These are phyloP conservation scores for Aspergillus hancockii DNA, from an alignment of 495 filamentous ascomycete species.

Conservation along the genomic window DNA sequence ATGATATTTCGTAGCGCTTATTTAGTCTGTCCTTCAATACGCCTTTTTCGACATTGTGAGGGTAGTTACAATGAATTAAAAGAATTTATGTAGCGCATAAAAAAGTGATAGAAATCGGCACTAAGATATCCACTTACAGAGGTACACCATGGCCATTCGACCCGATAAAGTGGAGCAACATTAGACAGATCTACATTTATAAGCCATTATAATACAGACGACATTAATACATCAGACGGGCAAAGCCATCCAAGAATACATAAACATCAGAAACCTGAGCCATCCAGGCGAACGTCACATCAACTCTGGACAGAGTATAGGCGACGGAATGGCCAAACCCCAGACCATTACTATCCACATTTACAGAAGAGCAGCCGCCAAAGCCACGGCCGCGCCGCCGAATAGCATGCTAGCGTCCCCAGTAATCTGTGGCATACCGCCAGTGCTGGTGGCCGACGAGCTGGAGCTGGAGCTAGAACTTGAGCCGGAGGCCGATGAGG, in stretches of 20 bases:
- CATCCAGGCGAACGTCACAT: no score
- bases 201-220: background rate
- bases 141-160: no score
- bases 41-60: no score
- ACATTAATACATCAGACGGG: background rate
- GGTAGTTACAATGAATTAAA: no score
- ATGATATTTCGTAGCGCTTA: no score
- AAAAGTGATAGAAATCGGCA: no score
- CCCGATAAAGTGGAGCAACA: background rate
- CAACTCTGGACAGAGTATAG: no score
- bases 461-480: conserved; percentile 5
- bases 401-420: conserved; percentile 15
- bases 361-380: conserved; percentile 15
- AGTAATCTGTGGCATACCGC: conserved; percentile 14
- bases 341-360: background rate
- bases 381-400: conserved; percentile 23
- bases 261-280: no score
- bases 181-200: background rate
- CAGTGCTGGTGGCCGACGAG: conserved; percentile 17
- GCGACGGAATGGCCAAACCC: background rate
- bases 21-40: no score
- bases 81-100: no score
- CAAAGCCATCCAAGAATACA: background rate
- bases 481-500: background rate
- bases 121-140: no score